These are phyloP conservation scores for Macadamia tetraphylla DNA, from an alignment of 164 flowering plant genomes.

Conservation along the genomic window DNA sequence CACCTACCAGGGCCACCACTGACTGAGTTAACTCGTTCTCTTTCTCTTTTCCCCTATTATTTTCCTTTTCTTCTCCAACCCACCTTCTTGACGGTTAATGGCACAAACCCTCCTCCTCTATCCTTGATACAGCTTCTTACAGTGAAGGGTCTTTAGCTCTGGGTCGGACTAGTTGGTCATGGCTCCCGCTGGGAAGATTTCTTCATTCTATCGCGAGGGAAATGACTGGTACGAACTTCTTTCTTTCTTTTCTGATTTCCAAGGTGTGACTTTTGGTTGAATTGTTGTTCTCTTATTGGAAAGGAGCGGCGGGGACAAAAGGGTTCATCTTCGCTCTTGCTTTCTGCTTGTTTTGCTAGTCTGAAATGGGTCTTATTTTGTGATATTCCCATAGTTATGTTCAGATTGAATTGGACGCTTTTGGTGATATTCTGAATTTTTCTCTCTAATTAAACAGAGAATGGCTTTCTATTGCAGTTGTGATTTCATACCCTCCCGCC, in stretches of 20 bases:
- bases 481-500: not conserved
- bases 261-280: not conserved
- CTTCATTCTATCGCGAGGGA: constrained; percentile 45
- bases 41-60: not conserved
- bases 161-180: constrained; percentile 16
- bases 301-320: no score
- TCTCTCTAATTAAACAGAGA: not conserved
- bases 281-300: not conserved
- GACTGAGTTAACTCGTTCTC: constrained; percentile 1
- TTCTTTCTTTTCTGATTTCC: constrained; percentile 3
- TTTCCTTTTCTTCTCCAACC: not conserved
- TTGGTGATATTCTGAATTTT: not conserved
- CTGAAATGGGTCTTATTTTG: not conserved
- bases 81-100: no score
- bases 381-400: not conserved
- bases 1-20: not conserved
- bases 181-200: constrained; percentile 46
- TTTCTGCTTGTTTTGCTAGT: not conserved
- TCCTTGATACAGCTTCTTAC: not conserved
- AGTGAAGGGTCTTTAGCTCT: not conserved
- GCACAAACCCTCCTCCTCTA: not conserved
- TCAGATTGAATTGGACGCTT: constrained; percentile 1
- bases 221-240: constrained; percentile 37
- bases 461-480: constrained; percentile 1
- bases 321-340: not conserved